phyloP scores from a whole-genome alignment of 306 rosid species.

The Trichosanthes cucumerina region DNA sequence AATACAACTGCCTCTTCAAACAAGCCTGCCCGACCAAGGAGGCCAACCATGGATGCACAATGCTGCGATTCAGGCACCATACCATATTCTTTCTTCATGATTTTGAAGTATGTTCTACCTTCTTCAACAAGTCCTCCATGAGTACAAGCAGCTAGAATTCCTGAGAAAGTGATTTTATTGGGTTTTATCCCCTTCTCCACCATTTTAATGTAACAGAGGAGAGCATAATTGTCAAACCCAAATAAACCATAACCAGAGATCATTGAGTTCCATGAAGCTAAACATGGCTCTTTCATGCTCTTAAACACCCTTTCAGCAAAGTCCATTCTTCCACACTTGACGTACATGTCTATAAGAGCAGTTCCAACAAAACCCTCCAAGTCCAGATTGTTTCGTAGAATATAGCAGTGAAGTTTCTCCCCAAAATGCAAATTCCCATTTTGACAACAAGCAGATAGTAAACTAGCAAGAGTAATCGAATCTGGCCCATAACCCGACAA shows the following conservation, averaged over 20 bases:
- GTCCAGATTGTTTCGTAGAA: background rate
- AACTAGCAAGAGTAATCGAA: background rate
- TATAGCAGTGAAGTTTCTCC: background rate
- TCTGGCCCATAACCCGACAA: slow-evolving; percentile 6
- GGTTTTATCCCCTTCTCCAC: slow-evolving; percentile 36
- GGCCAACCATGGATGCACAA: slow-evolving; percentile 20
- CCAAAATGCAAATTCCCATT: slow-evolving; percentile 1
- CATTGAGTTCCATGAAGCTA: slow-evolving; percentile 61
- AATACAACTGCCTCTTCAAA: slow-evolving; percentile 49
- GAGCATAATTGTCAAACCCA: slow-evolving; percentile 44
- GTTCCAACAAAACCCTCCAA: slow-evolving; percentile 30
- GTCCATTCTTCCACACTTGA: slow-evolving; percentile 55
- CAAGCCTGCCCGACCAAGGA: slow-evolving; percentile 58
- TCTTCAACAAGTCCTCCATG: slow-evolving; percentile 61
- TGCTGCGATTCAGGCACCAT: slow-evolving; percentile 58
- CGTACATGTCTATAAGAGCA: slow-evolving; percentile 53
- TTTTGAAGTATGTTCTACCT: slow-evolving; percentile 60
- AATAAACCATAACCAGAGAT: slow-evolving; percentile 64
- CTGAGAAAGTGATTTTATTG: slow-evolving; percentile 46
- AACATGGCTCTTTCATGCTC: slow-evolving; percentile 47
- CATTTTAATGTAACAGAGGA: slow-evolving; percentile 48
- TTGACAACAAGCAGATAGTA: slow-evolving; percentile 6
- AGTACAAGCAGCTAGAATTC: slow-evolving; percentile 56
- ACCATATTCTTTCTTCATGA: slow-evolving; percentile 35
- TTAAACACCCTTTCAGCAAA: slow-evolving; percentile 59